Evolutionary conservation across 2,329 filamentous ascomycete species (phyloP), one percentile per base, ranked within the genome.

Genomic region (Colletotrichum costaricense): DNA sequence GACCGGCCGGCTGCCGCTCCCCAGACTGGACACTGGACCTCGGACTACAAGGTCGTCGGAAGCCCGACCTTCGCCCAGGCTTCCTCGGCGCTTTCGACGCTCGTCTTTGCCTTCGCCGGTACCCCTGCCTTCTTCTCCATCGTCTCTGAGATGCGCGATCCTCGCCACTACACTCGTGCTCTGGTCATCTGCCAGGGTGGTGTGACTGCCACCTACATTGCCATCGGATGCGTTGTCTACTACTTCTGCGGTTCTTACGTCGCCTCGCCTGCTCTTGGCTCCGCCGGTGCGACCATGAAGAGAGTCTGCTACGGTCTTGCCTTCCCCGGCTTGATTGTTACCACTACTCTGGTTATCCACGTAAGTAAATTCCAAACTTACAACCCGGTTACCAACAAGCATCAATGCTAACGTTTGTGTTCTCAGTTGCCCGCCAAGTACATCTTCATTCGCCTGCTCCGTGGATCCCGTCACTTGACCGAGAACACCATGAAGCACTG

Each of bases 31-130:
- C 55, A 62, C 8, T 81, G 79, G 79, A 28, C 67, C 1, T 78
- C 79, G 11, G 78, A 81, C 74, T 81, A 76, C 69, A 73, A 86
- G 71, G 87, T 90, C 79, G 85, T 90, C 79, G 90, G 88, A 84
- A 90, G 89, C 82, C 89, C 88, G 54, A 88, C 89, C 30, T 82
- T 88, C 19, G 85, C 88, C 11, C 84, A 86, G 69, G 83, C 88
- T 3, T 88, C 82, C 16, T 74, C 81, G 2, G 80, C 82, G 12
- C 63, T 82, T 22, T 80, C 81, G 1, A 73, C 79, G 1, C 69
- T 83, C 12, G 77, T 85, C 35, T 85, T 85, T 57, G 80, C 84
- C 5, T 85, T 79, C 59, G 79, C 81, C 8, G 83, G 82, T 24
- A 82, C 82, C 0, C 79, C 82, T 0, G 81, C 79, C 14, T 84